These are phyloP conservation scores for Vigna radiata DNA, from an alignment of 306 rosid genomes.

Conservation along the genomic window DNA sequence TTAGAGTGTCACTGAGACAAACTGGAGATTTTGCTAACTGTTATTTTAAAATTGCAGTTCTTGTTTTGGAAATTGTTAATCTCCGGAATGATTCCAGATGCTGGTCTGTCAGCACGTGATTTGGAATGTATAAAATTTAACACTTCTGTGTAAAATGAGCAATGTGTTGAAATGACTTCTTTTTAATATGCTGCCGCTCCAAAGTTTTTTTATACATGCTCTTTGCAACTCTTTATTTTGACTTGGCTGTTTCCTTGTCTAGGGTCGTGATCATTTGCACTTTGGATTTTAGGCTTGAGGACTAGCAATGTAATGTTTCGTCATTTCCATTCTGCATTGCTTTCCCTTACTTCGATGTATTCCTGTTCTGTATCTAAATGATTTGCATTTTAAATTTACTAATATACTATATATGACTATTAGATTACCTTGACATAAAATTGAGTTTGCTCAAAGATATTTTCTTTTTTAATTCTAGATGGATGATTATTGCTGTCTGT, in stretches of 20 bases:
- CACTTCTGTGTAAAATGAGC: conserved; percentile 1
- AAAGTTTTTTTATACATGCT: conserved; percentile 2
- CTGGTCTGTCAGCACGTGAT: conserved; percentile 9
- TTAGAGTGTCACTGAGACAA: neutral
- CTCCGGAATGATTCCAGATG: conserved; percentile 4
- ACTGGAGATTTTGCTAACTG: neutral
- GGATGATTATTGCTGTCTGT: conserved; percentile 84
- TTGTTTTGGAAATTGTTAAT: conserved; percentile 22
- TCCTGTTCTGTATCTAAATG: conserved; percentile 20
- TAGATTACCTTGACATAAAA: conserved; percentile 19
- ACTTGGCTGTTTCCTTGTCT: conserved; percentile 68
- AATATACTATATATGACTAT: neutral
- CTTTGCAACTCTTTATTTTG: conserved; percentile 47
- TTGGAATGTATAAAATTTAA: conserved; percentile 16
- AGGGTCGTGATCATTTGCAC: conserved; percentile 76
- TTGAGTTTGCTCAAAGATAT: conserved; percentile 41
- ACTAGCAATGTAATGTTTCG: conserved; percentile 54
- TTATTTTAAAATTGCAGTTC: neutral
- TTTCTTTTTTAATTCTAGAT: conserved; percentile 74
- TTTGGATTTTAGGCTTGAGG: conserved; percentile 67
- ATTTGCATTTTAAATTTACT: conserved; percentile 29
- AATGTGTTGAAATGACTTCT: neutral
- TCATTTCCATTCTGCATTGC: conserved; percentile 40
- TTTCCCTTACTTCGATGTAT: conserved; percentile 46
- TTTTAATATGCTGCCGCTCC: neutral